Base-by-base conservation (phyloP, 179 eudicot species). In the Heliamphora pulchella region DNA sequence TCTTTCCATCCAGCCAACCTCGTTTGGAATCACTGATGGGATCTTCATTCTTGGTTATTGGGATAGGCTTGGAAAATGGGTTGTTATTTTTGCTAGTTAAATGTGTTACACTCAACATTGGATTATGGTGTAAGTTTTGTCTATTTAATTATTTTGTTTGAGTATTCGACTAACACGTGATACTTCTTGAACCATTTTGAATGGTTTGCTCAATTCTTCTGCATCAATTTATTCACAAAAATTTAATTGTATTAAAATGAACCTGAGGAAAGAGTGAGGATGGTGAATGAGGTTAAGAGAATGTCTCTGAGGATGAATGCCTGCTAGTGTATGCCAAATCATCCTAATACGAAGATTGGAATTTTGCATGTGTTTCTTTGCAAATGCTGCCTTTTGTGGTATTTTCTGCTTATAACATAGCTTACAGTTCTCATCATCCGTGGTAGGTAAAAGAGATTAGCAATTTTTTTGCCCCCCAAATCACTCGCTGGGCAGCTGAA, bases 401-500 rank as follows among this genome's bases (percentile, higher is more conserved):
- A n/a, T 47, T 44, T 70, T 17, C 22, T 65, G 18, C 71, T 61
- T 80, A 22, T 54, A 13, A 58, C 80, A 6, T 50, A 51, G 17
- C 2, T 76, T 64, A 48, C 10, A 59, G 43, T 57, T 41, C 51
- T 75, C 51, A 39, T 10, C 48, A 58, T 75, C 51, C n/a, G 13
- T 59, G 20, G 3, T 80, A 91, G 96, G 96, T 91, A 57, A 91
- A 46, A 73, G 96, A 91, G 85, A 86, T 90, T 57, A 89, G 87
- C 64, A 47, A 39, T 75, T 69, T 18, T 14, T 74, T 81, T 4
- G 65, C 91, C 18, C 83, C 88, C 9, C 43, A 53, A 10, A 65
- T 91, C 75, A 71, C 22, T 44, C 89, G 93, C 76, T 91, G 96
- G 93, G 82, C 84, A 75, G 92, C 90, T 81, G 93, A 91, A 87